phyloP scores from a whole-genome alignment of 805 yeast genomes.

The Nakazawaea laoshanensis region DNA sequence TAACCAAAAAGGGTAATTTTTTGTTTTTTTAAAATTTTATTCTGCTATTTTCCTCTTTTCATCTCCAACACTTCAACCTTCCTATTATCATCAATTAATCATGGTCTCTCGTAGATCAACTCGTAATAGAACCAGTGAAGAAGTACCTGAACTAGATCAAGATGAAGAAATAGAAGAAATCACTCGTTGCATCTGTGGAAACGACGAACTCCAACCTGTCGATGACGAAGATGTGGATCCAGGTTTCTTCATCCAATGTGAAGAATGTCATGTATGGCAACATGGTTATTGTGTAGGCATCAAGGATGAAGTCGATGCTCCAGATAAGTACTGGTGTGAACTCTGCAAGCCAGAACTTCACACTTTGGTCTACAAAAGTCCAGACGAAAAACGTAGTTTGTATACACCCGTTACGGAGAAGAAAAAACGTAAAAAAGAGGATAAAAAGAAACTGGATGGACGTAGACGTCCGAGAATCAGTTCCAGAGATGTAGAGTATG shows the following conservation, averaged over 20 bases:
- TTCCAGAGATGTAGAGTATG: conserved; percentile 25
- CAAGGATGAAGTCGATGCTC: conserved; percentile 62
- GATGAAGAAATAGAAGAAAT: conserved; percentile 32
- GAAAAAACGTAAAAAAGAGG: conserved; percentile 9
- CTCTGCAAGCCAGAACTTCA: conserved; percentile 82
- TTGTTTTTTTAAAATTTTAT: no score
- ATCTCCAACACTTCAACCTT: background rate
- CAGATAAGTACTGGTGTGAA: conserved; percentile 96
- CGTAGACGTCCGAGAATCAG: conserved; percentile 10
- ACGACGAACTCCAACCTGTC: conserved; percentile 29
- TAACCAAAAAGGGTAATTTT: no score
- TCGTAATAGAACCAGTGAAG: conserved; percentile 1
- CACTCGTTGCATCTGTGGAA: conserved; percentile 49
- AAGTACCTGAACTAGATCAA: conserved; percentile 13
- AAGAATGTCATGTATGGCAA: conserved; percentile 92
- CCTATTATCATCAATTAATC: background rate
- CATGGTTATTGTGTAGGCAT: conserved; percentile 95
- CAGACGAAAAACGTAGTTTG: conserved; percentile 37
- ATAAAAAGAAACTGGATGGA: conserved; percentile 18
- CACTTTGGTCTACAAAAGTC: conserved; percentile 35
- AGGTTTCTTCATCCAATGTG: conserved; percentile 79
- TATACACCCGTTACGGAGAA: conserved; percentile 36
- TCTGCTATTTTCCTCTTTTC: background rate
- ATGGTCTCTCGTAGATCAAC: conserved; percentile 10
- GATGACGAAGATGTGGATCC: conserved; percentile 33